Percentiles rank a stretch among this genome's conserved stretches.
Conservation (phyloP, 1,284 basidiomycete species). For the Ustilago cynodontis region DNA sequence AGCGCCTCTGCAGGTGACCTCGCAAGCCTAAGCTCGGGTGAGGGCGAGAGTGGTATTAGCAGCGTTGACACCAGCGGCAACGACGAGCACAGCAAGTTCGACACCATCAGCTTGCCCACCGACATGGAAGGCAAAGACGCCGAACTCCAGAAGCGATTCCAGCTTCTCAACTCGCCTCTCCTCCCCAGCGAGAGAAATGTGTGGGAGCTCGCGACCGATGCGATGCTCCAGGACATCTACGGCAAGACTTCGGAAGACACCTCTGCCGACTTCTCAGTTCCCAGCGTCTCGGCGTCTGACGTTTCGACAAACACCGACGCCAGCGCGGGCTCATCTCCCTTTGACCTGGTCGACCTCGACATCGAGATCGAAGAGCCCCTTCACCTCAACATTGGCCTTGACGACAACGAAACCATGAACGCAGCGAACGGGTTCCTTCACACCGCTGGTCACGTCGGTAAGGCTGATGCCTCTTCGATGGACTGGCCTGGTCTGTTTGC, state of each 20-base stretch:
- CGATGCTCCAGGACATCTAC: constrained; percentile 51
- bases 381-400: constrained; percentile 39
- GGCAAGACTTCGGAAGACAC: constrained; percentile 15
- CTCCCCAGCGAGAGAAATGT: constrained; percentile 34
- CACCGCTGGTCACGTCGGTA: constrained; percentile 1
- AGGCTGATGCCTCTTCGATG: constrained; percentile 16
- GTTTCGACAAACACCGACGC: constrained; percentile 21
- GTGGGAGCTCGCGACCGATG: constrained; percentile 50
- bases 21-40: constrained; percentile 41
- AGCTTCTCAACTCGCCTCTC: constrained; percentile 44
- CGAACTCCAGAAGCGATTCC: constrained; percentile 26
- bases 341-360: constrained; percentile 50
- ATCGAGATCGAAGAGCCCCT: constrained; percentile 53
- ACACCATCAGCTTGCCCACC: constrained; percentile 32
- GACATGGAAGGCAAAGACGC: constrained; percentile 21
- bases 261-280: constrained; percentile 9
- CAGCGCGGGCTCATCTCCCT: constrained; percentile 46
- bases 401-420: constrained; percentile 14
- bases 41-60: constrained; percentile 23
- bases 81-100: constrained; percentile 23
- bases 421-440: constrained; percentile 3
- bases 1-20: constrained; percentile 35
- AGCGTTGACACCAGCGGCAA: constrained; percentile 10
- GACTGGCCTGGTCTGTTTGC: constrained; percentile 43
- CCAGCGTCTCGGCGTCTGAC: constrained; percentile 10